Evolutionary conservation across 495 filamentous ascomycete genomes (phyloP).

Genomic region (Aspergillus heteromorphus): DNA sequence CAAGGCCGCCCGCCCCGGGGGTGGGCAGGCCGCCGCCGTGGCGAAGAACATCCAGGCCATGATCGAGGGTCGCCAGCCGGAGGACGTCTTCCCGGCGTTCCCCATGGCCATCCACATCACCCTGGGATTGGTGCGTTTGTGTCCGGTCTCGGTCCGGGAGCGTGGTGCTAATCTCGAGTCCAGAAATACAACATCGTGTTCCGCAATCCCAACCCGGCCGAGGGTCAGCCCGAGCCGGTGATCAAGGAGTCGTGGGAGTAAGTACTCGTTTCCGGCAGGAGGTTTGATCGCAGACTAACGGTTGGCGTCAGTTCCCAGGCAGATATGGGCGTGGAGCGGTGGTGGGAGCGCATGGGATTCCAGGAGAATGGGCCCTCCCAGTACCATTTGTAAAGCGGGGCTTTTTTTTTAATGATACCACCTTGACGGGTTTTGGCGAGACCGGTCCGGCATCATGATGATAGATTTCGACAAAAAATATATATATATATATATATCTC

Average conservation of each 20-base stretch:
- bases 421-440: not conserved
- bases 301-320: conserved; percentile 42
- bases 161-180: not conserved
- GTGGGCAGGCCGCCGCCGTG: conserved; percentile 47
- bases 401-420: not conserved
- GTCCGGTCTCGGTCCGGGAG: too few relatives aligned
- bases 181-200: conserved; percentile 48
- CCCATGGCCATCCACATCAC: conserved; percentile 46
- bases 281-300: too few relatives aligned
- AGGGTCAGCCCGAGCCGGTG: conserved; percentile 41
- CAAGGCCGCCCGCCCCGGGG: conserved; percentile 50
- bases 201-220: conserved; percentile 40
- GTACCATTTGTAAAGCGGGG: conserved; percentile 27
- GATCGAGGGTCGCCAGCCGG: conserved; percentile 30
- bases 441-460: not conserved
- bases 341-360: conserved; percentile 40
- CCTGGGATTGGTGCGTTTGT: conserved; percentile 46
- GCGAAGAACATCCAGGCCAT: conserved; percentile 48
- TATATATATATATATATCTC: too few relatives aligned
- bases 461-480: not conserved
- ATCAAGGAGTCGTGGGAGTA: conserved; percentile 41
- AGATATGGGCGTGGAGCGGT: conserved; percentile 46
- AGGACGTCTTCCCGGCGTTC: conserved; percentile 28
- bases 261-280: conserved; percentile 17
- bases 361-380: conserved; percentile 24